Conservation (phyloP, 1,284 basidiomycete species). For the Melampsora abietis-canadensis region DNA sequence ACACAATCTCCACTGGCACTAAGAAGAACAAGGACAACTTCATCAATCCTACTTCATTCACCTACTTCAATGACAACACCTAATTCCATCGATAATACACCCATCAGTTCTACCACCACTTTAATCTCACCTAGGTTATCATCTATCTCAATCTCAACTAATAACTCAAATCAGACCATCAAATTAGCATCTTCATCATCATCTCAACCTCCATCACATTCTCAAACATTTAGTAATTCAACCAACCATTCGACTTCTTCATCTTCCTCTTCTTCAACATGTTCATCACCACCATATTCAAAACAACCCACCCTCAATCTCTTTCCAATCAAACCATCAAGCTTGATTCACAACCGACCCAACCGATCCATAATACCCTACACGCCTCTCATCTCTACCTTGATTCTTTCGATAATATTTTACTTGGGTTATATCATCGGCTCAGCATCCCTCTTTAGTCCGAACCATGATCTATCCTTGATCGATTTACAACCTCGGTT, state of each 20-base stretch:
- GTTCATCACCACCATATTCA: slow-evolving; percentile 13
- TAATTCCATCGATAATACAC: background rate
- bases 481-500: too few species aligned
- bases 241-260: background rate
- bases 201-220: background rate
- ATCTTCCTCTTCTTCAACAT: slow-evolving; percentile 6
- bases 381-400: background rate
- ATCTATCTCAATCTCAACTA: slow-evolving; percentile 24
- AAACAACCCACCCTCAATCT: background rate
- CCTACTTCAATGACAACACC: too few species aligned
- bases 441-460: background rate
- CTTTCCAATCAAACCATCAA: slow-evolving; percentile 11
- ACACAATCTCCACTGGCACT: too few species aligned
- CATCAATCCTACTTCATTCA: too few species aligned
- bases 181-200: slow-evolving; percentile 1
- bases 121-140: background rate
- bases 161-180: too few species aligned
- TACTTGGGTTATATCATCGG: slow-evolving; percentile 26
- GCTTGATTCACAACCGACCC: background rate
- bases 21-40: too few species aligned
- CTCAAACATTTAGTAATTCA: slow-evolving; percentile 10
- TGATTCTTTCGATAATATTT: slow-evolving; percentile 6
- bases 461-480: too few species aligned
- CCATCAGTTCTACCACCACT: background rate
- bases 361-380: background rate